Conservation (phyloP, 2,329 filamentous ascomycete species). For the Ilyonectria sp. region DNA sequence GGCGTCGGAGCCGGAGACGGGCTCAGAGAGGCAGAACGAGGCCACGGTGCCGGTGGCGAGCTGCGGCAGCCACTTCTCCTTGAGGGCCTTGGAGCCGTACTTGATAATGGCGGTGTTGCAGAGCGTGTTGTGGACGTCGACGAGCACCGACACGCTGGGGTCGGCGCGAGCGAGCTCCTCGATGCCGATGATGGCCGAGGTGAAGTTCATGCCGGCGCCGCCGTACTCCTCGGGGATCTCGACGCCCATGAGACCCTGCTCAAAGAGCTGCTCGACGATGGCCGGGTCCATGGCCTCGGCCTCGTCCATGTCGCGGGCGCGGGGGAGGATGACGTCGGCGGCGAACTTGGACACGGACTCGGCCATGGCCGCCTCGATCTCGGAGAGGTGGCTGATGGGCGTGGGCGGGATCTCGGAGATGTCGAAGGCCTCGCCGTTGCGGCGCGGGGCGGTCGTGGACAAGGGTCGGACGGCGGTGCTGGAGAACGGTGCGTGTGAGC, state of each 20-base stretch:
- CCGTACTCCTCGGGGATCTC: conserved; percentile 98
- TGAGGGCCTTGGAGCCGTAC: conserved; percentile 81
- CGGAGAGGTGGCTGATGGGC: conserved; percentile 92
- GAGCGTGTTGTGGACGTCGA: conserved; percentile 98
- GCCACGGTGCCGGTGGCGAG: conserved; percentile 92
- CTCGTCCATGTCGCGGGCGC: conserved; percentile 98
- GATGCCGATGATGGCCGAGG: conserved; percentile 93
- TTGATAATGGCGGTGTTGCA: conserved; percentile 95
- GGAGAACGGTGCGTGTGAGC: conserved; percentile 22
- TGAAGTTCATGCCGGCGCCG: conserved; percentile 99
- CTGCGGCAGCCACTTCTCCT: conserved; percentile 91
- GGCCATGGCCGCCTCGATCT: conserved; percentile 90
- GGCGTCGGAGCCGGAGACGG: conserved; percentile 92
- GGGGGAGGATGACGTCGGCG: conserved; percentile 88
- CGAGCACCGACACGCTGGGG: conserved; percentile 93
- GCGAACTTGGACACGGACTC: conserved; percentile 94
- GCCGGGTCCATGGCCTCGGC: conserved; percentile 91
- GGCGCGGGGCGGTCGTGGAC: conserved; percentile 71
- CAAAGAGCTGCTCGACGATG: conserved; percentile 93
- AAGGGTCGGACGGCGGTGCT: conserved; percentile 65
- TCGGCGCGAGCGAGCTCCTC: conserved; percentile 96
- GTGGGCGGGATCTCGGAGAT: conserved; percentile 87
- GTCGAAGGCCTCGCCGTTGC: conserved; percentile 63
- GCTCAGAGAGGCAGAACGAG: conserved; percentile 94
- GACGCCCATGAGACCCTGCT: conserved; percentile 96